A percentile compares a stretch with the other conserved stretches of the same genome.
Evolutionary conservation across 2,329 filamentous ascomycete species (phyloP).

Genomic region (Periglandula ipomoeae): DNA sequence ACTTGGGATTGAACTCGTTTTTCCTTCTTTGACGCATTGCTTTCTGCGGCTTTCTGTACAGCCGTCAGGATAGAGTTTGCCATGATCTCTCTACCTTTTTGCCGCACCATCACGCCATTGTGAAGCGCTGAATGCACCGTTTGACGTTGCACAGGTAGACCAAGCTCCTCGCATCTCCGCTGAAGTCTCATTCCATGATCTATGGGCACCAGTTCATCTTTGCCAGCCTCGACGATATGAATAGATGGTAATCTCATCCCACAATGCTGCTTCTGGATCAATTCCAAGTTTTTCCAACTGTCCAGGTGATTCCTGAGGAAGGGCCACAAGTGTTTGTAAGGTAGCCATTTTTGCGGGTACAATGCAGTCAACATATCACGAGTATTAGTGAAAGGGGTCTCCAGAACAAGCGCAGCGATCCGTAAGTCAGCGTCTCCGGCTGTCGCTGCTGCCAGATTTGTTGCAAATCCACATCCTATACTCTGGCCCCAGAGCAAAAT

Average conservation of each 20-base stretch:
- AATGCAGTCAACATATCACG: constrained; percentile 60
- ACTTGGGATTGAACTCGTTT: background rate
- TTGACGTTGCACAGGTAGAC: constrained; percentile 34
- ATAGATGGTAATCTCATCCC: constrained; percentile 13
- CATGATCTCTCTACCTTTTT: constrained; percentile 35
- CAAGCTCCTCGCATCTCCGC: constrained; percentile 37
- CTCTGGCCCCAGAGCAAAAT: too few species aligned
- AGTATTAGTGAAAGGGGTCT: constrained; percentile 68
- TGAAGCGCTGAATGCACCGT: constrained; percentile 43
- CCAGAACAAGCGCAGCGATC: constrained; percentile 50
- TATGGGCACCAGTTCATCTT: constrained; percentile 49
- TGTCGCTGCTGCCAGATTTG: constrained; percentile 40
- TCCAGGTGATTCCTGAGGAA: constrained; percentile 60
- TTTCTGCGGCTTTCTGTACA: constrained; percentile 5
- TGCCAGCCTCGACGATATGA: constrained; percentile 49
- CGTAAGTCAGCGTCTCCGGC: constrained; percentile 24
- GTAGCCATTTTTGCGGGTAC: constrained; percentile 72
- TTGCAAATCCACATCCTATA: constrained; percentile 65
- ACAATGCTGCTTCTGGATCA: too few species aligned
- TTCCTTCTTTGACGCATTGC: background rate
- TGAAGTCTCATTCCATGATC: constrained; percentile 38
- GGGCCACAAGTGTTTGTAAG: constrained; percentile 65
- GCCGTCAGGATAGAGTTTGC: constrained; percentile 30
- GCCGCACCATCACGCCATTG: constrained; percentile 43
- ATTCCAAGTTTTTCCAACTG: constrained; percentile 42